Base-by-base conservation (phyloP, 2,329 filamentous ascomycete genomes). In the Aspergillus japonicus region DNA sequence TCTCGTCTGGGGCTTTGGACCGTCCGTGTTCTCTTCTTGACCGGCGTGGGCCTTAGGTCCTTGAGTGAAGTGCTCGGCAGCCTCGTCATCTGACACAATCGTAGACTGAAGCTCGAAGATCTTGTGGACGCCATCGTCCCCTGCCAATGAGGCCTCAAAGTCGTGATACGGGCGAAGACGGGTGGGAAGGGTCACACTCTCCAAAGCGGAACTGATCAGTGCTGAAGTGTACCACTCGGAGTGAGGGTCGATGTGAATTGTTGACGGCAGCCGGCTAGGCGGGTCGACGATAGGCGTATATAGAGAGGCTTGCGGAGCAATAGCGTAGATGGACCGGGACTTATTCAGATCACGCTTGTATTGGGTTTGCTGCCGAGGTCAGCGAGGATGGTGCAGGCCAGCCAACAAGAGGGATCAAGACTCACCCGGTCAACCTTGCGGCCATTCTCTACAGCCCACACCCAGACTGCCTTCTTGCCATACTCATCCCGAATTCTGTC, bases 401-500 rank as follows among this genome's bases (percentile, higher is more conserved):
- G 35, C 16, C 12, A 4, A n/a, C 26, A 19, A 31, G n/a, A 31
- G 12, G 35, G 2, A 26, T n/a, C n/a, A 50, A 2, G 23, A 11
- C 78, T 74, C 72, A 88, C 86, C 68, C 85, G 80, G 44, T 82
- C 76, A 31, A 82, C 78, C 48, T 80, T 83, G 52, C 75, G 79
- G 47, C 82, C 79, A 58, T 89, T 87, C 73, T 96, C 89, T 23
- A 92, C 73, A 0, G 89, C 93, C 89, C 93, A 98, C 12, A 92
- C 84, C 90, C 92, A 96, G 33, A 97, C 85, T 54, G 87, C 87
- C 35, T 87, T 85, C 78, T 97, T 98, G 31, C 92, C 91, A 73
- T 93, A 94, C 73, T 99, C 95, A 71, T 99, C 95, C 62, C 91
- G 81, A 59, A 99, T 77, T 31, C 87, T 83, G 72, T 98, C 89